These are phyloP conservation scores for Schizochytrium sp. DNA, from an alignment of 108 stramenopile genomes.

Conservation along the genomic window DNA sequence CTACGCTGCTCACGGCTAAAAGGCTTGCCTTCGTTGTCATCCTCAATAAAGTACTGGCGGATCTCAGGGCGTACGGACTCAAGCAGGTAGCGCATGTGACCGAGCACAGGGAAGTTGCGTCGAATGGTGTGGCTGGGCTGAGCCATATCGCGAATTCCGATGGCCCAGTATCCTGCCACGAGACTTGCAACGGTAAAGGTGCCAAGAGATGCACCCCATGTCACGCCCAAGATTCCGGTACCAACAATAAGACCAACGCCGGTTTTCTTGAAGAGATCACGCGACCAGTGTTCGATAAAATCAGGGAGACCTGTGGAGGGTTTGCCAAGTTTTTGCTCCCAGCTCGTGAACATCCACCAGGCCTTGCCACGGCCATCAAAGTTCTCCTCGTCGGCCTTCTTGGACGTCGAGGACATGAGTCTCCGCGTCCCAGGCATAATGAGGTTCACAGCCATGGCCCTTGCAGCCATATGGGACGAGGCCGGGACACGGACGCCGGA, in stretches of 20 bases:
- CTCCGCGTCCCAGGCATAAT: too few species aligned
- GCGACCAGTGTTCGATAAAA: conserved; percentile 51
- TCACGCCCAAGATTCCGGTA: not conserved
- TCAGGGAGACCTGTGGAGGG: conserved; percentile 21
- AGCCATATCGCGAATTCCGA: conserved; percentile 81
- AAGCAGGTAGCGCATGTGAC: conserved; percentile 83
- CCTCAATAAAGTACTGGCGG: conserved; percentile 84
- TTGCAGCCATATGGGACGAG: too few species aligned
- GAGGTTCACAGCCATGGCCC: too few species aligned
- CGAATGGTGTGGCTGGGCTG: conserved; percentile 82
- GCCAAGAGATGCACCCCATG: conserved; percentile 46
- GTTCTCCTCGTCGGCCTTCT: too few species aligned
- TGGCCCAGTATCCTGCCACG: conserved; percentile 76
- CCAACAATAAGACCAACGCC: conserved; percentile 15
- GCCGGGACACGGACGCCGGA: too few species aligned
- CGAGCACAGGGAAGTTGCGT: conserved; percentile 86
- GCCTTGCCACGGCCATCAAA: conserved; percentile 28
- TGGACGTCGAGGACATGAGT: too few species aligned
- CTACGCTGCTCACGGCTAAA: conserved; percentile 79
- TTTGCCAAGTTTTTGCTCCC: conserved; percentile 32
- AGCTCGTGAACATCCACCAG: not conserved
- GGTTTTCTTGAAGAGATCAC: conserved; percentile 19
- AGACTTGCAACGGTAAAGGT: not conserved
- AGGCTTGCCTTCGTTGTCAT: conserved; percentile 81
- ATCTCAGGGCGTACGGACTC: conserved; percentile 89